A percentile compares a stretch with the other conserved stretches of the same genome.
phyloP scores from a whole-genome alignment of 2,329 filamentous ascomycete species.

The Didymella arachidicola region DNA sequence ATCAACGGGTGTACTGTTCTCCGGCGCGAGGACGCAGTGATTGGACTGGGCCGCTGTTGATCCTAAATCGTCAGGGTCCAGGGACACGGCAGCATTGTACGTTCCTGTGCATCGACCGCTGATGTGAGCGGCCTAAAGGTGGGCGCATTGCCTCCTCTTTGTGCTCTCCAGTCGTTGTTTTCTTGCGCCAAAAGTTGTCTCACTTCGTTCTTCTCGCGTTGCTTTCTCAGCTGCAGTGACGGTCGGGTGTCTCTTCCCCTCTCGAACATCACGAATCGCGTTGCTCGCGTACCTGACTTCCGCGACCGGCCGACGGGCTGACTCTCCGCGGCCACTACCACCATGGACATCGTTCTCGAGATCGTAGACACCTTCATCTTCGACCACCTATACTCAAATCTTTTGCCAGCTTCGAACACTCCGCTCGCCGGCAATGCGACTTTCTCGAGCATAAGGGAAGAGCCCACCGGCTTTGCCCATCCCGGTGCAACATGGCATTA shows the following conservation, averaged over 20 bases:
- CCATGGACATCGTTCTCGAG: conserved; percentile 93
- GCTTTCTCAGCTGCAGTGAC: neutral
- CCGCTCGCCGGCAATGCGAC: conserved; percentile 64
- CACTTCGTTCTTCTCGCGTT: conserved; percentile 3
- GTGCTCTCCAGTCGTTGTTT: neutral
- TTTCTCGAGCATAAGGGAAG: conserved; percentile 59
- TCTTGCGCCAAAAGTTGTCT: neutral
- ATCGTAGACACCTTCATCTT: conserved; percentile 80
- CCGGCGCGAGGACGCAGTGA: conserved; percentile 8
- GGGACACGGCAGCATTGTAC: conserved; percentile 4
- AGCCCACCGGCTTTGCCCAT: conserved; percentile 40
- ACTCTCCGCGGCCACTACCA: conserved; percentile 16
- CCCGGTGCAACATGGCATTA: conserved; percentile 65
- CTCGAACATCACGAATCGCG: conserved; percentile 31
- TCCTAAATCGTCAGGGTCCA: conserved; percentile 3
- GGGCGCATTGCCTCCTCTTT: conserved; percentile 3
- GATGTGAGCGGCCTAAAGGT: conserved; percentile 12
- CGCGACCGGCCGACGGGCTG: conserved; percentile 17
- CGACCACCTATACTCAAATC: conserved; percentile 77
- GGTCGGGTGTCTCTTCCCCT: conserved; percentile 1
- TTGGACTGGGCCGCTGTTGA: conserved; percentile 8
- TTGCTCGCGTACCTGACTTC: conserved; percentile 30
- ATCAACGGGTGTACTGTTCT: conserved; percentile 7
- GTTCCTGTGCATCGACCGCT: conserved; percentile 6
- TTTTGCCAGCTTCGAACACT: conserved; percentile 65